These are phyloP conservation scores for Cryphonectria radicalis DNA, from an alignment of 2,329 filamentous ascomycete genomes.

Conservation along the genomic window DNA sequence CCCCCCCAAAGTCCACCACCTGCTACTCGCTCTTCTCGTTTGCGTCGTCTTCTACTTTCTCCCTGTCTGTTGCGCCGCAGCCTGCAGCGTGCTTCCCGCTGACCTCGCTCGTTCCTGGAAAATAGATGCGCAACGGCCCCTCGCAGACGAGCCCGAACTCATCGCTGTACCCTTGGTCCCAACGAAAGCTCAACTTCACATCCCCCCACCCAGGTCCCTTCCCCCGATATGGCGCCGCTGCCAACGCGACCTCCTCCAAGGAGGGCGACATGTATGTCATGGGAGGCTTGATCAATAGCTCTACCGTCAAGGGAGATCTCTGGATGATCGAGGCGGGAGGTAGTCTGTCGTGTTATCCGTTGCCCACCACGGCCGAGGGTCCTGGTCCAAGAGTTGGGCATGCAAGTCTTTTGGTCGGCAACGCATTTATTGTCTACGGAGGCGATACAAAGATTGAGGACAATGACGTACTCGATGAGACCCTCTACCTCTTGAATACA, in stretches of 20 bases:
- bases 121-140: conserved; percentile 61
- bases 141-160: conserved; percentile 63
- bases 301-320: conserved; percentile 93
- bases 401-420: conserved; percentile 90
- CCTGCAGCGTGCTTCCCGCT: conserved; percentile 13
- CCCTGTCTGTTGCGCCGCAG: background rate
- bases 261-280: conserved; percentile 98
- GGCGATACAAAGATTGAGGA: conserved; percentile 98
- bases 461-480: conserved; percentile 88
- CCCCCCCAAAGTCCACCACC: background rate
- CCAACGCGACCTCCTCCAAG: conserved; percentile 90
- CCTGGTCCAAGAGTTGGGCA: conserved; percentile 95
- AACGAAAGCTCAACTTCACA: conserved; percentile 84
- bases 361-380: conserved; percentile 89
- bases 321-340: conserved; percentile 96
- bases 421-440: conserved; percentile 98
- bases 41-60: background rate
- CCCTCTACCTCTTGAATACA: conserved; percentile 93
- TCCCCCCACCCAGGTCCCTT: conserved; percentile 84
- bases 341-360: conserved; percentile 86
- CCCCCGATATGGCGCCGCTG: conserved; percentile 93
- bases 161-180: conserved; percentile 94
- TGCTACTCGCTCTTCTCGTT: background rate
- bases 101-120: conserved; percentile 18
- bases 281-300: conserved; percentile 93